Evolutionary conservation across 2,329 filamentous ascomycete species (phyloP), one percentile per base, ranked within the genome.

Genomic region (Cyanodermella asteris): DNA sequence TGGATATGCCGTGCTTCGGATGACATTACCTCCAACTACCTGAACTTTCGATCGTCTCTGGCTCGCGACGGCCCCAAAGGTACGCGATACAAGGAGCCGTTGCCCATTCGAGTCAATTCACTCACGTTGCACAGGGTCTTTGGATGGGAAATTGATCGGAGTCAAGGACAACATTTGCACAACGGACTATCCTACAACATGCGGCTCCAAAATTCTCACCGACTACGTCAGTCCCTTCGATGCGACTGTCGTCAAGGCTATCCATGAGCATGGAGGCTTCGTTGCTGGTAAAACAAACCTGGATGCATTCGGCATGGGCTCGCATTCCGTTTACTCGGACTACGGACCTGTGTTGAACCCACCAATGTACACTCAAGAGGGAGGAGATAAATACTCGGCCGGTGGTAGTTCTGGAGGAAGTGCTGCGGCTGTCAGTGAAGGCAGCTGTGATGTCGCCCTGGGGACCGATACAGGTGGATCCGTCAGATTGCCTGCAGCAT

Each of bases 291-390:
- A 91, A 48, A 82, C 80, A 3, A 91, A 91, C 44, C 69, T 94
- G 57, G 87, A 94, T 49, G 87, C 91, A 44, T 91, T 91, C 44
- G 81, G 82, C 15, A 91, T 91, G 82, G 81, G 81, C 44, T 90
- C 80, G 6, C 72, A 91, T 42, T 74, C 71, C 2, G 61, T 58
- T 12, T 53, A 72, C 38, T 81, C 78, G 1, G 50, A 57, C 27
- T 67, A 71, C 37, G 76, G 75, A 2, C 44, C 64, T 1, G 74
- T 84, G 4, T 53, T 45, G 26, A 69, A 62, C 32, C n/a, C n/a
- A n/a, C n/a, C n/a, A n/a, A 53, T 50, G 6, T 46, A 53, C 26
- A 51, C 41, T 14, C 33, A 40, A 27, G 30, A 38, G 21, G 43
- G 42, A 22, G 51, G 29, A 13, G 45, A 51, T 16, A 41, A 47